These are phyloP conservation scores for Colletotrichum neosansevieriae DNA, from an alignment of 2,329 filamentous ascomycete genomes.

Conservation along the genomic window DNA sequence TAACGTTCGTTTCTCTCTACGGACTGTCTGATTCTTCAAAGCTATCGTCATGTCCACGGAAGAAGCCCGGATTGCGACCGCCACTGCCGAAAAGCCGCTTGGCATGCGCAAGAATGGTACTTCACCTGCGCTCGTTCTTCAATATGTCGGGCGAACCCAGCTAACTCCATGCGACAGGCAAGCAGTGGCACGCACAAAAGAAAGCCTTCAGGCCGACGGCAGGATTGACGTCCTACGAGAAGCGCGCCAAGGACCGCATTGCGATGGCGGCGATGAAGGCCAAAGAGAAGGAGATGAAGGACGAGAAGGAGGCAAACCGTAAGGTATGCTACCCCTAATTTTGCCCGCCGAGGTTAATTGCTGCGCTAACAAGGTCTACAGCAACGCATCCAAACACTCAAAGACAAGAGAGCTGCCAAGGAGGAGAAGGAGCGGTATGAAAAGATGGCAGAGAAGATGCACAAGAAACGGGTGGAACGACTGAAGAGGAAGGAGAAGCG, in stretches of 20 bases:
- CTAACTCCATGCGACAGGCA: slow-evolving; percentile 68
- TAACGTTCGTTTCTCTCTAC: slow-evolving; percentile 35
- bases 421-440: slow-evolving; percentile 93
- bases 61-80: slow-evolving; percentile 47
- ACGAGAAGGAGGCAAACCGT: slow-evolving; percentile 91
- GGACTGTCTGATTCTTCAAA: slow-evolving; percentile 28
- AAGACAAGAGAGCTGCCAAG: slow-evolving; percentile 87
- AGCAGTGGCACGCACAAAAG: slow-evolving; percentile 91
- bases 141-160: background rate
- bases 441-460: slow-evolving; percentile 98
- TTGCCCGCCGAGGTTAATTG: slow-evolving; percentile 12
- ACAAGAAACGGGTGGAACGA: slow-evolving; percentile 92
- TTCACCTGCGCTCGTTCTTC: slow-evolving; percentile 40
- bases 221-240: slow-evolving; percentile 82
- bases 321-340: slow-evolving; percentile 66
- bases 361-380: slow-evolving; percentile 52
- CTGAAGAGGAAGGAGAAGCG: slow-evolving; percentile 96
- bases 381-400: slow-evolving; percentile 82
- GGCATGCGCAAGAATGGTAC: slow-evolving; percentile 89
- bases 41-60: slow-evolving; percentile 57
- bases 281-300: slow-evolving; percentile 94
- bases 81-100: slow-evolving; percentile 55
- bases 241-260: slow-evolving; percentile 78
- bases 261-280: slow-evolving; percentile 84
- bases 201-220: slow-evolving; percentile 86